A percentile compares a stretch with the other conserved stretches of the same genome.
Conservation (phyloP, 2,329 filamentous ascomycete genomes). For the Cladosporium velox region DNA sequence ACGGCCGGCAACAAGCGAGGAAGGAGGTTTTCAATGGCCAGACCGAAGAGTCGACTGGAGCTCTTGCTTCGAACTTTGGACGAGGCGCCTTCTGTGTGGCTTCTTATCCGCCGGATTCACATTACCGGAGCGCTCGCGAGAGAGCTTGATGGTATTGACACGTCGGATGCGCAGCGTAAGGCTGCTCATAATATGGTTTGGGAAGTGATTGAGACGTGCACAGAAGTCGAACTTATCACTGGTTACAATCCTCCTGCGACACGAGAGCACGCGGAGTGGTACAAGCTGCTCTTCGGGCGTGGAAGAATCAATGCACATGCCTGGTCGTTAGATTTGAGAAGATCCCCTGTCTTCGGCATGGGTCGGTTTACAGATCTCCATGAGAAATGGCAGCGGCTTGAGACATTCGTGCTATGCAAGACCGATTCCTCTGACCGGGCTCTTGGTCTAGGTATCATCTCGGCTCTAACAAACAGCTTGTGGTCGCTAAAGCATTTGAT, state of each 20-base stretch:
- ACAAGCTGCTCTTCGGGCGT: constrained; percentile 48
- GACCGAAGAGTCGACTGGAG: constrained; percentile 53
- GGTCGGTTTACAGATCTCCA: constrained; percentile 59
- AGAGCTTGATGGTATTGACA: constrained; percentile 36
- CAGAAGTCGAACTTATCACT: constrained; percentile 56
- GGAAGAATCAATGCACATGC: constrained; percentile 56
- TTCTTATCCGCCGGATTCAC: constrained; percentile 55
- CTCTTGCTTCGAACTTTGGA: constrained; percentile 57
- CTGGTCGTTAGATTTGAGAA: constrained; percentile 50
- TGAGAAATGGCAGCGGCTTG: constrained; percentile 50
- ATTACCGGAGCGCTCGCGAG: constrained; percentile 51
- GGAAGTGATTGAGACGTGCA: constrained; percentile 61
- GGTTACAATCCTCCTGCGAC: constrained; percentile 52
- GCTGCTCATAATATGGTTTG: constrained; percentile 56
- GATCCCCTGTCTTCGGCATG: constrained; percentile 47
- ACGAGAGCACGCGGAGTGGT: constrained; percentile 16
- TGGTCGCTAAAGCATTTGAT: constrained; percentile 56
- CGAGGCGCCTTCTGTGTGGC: constrained; percentile 53
- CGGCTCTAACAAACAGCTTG: constrained; percentile 56
- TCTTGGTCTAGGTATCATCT: constrained; percentile 57
- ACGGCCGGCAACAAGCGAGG: constrained; percentile 37
- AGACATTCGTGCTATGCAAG: constrained; percentile 56
- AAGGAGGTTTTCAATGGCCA: constrained; percentile 40
- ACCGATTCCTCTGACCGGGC: constrained; percentile 37
- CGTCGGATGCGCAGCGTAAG: constrained; percentile 41